Conservation (phyloP, 108 stramenopile genomes). For the Schizochytrium sp. region DNA sequence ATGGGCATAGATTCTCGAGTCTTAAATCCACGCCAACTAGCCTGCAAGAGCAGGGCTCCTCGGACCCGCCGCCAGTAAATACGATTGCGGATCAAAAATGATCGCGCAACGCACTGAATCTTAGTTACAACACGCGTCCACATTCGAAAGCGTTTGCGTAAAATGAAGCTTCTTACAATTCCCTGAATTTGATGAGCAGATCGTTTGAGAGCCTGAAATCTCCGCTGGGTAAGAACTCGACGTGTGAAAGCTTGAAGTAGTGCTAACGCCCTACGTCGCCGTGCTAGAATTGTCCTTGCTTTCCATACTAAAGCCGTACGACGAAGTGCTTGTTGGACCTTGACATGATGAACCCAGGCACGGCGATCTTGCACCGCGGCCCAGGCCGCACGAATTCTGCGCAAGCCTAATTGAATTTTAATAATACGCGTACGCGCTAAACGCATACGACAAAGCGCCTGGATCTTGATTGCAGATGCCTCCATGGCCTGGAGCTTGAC, state of each 20-base stretch:
- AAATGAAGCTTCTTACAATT: neutral
- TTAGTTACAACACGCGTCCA: neutral
- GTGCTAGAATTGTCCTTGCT: neutral
- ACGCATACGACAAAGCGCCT: slow-evolving; percentile 24
- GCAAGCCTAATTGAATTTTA: neutral
- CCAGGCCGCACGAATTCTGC: slow-evolving; percentile 15
- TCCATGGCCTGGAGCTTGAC: slow-evolving; percentile 66
- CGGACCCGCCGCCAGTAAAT: slow-evolving; percentile 15
- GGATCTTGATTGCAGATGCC: slow-evolving; percentile 32
- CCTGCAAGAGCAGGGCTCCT: neutral
- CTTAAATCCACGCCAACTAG: neutral
- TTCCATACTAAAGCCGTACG: slow-evolving; percentile 2
- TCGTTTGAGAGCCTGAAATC: neutral
- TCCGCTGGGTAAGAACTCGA: neutral
- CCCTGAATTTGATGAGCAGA: neutral
- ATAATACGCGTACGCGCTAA: neutral
- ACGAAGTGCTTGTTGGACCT: neutral
- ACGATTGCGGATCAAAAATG: slow-evolving; percentile 39
- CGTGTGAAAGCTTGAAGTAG: slow-evolving; percentile 30
- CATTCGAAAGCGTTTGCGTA: slow-evolving; percentile 40
- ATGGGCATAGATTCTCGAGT: neutral
- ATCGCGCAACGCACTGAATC: slow-evolving; percentile 7
- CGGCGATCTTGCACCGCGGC: slow-evolving; percentile 33
- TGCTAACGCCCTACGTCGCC: neutral
- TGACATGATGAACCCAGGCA: slow-evolving; percentile 17